Evolutionary conservation across 2,329 filamentous ascomycete species (phyloP), one percentile per base, ranked within the genome.

Genomic region (Botrytis medusae): DNA sequence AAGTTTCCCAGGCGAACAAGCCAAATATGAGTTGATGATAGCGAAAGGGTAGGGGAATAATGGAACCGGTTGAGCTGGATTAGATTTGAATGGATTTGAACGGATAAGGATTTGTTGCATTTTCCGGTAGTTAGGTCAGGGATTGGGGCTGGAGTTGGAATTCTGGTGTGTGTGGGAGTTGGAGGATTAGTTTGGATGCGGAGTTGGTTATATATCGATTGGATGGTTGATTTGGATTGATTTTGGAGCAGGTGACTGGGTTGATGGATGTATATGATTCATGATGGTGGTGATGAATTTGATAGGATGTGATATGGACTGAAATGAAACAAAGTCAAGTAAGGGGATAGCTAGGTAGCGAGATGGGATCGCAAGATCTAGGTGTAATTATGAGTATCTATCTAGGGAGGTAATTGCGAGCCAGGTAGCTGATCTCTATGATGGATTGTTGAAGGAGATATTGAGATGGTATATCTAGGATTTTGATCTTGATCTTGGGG

Each of bases 71-170:
- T 8, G 51, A 32, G n/a, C 20, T 29, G 65, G 22, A 51, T 62
- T 61, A 25, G n/a, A 20, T 29, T 51, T 44, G 69, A 46, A 62
- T 63, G 25, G 16, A 34, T 40, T 32, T 71, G 42, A 20, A 61
- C 14, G 32, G n/a, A n/a, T 32, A 42, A 42, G 6, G 34, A 54
- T 68, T 42, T 68, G 25, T 34, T 57, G 65, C 65, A 68, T 68
- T 68, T 57, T 68, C 48, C 29, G 42, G 59, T 25, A 32, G 59
- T 64, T 71, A 20, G 59, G 22, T 14, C 59, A 25, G 40, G 65
- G 29, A 16, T 29, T 59, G 32, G 25, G 65, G n/a, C 8, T 64
- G 6, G 44, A n/a, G 22, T 34, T 4, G 16, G 18, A 29, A 5
- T 46, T 37, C 40, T 18, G 22, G 25, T 64, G 42, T 20, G 25